Conservation (phyloP, 192 early-diverging fungal species). For the Funneliformis mosseae region DNA sequence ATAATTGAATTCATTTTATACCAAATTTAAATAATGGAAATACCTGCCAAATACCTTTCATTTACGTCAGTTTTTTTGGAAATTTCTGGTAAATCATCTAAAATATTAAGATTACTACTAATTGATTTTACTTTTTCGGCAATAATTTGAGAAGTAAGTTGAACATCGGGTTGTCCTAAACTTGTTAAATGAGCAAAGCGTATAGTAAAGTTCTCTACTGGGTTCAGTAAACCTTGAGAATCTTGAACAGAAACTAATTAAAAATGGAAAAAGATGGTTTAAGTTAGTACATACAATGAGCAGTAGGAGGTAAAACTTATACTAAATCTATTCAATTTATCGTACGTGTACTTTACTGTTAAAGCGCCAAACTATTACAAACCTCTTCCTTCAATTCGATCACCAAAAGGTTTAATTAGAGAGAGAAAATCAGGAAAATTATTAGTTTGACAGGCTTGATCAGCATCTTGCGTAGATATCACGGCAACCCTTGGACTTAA, state of each 20-base stretch:
- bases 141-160: constrained; percentile 49
- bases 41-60: constrained; percentile 49
- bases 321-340: neutral
- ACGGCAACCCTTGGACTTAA: constrained; percentile 71
- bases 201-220: constrained; percentile 65
- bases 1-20: neutral
- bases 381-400: constrained; percentile 65
- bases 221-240: constrained; percentile 57
- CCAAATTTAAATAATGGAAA: neutral
- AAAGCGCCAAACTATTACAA: constrained; percentile 22
- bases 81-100: constrained; percentile 43
- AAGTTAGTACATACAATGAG: neutral
- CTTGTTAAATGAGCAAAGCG: constrained; percentile 62
- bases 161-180: constrained; percentile 56
- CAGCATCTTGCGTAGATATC: constrained; percentile 62
- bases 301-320: neutral
- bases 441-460: constrained; percentile 61
- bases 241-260: constrained; percentile 59
- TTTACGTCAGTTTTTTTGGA: constrained; percentile 51
- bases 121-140: constrained; percentile 48
- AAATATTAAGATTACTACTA: constrained; percentile 24
- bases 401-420: constrained; percentile 72
- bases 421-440: constrained; percentile 60
- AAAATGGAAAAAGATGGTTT: neutral
- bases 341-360: neutral